Conservation (phyloP, 768 basidiomycete species). For the Russula brevipes region DNA sequence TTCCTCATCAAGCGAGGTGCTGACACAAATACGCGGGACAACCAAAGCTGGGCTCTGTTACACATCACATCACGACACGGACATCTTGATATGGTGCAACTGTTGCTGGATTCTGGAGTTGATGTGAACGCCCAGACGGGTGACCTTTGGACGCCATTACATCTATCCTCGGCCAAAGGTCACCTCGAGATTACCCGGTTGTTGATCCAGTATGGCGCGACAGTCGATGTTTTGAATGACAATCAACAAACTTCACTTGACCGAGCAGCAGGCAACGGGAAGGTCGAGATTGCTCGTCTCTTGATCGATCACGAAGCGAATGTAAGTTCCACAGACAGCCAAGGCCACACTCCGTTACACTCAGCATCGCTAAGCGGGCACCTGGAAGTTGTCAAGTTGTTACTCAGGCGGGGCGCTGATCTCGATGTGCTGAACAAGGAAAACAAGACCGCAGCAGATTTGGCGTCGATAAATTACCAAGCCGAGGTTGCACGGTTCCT, state of each 20-base stretch:
- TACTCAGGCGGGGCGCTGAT: not conserved
- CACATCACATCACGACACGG: not conserved
- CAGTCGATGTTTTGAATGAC: not conserved
- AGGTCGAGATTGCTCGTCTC: not conserved
- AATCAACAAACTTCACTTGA: not conserved
- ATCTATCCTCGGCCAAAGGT: not conserved
- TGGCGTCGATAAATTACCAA: no score
- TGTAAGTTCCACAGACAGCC: not conserved
- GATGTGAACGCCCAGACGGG: not conserved
- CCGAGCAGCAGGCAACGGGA: not conserved
- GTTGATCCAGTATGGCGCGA: not conserved
- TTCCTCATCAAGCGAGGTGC: not conserved
- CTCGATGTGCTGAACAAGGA: no score
- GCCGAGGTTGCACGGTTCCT: not conserved
- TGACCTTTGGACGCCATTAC: not conserved
- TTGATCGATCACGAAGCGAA: not conserved
- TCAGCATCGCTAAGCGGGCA: not conserved
- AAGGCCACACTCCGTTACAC: not conserved
- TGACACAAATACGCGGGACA: not conserved
- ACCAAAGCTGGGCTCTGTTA: not conserved
- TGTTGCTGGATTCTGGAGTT: not conserved
- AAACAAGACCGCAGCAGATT: no score
- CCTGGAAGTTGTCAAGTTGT: not conserved
- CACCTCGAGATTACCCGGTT: not conserved
- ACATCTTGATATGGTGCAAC: not conserved